Conservation (phyloP, 1,284 basidiomycete genomes). For the Athelia psychrophila region DNA sequence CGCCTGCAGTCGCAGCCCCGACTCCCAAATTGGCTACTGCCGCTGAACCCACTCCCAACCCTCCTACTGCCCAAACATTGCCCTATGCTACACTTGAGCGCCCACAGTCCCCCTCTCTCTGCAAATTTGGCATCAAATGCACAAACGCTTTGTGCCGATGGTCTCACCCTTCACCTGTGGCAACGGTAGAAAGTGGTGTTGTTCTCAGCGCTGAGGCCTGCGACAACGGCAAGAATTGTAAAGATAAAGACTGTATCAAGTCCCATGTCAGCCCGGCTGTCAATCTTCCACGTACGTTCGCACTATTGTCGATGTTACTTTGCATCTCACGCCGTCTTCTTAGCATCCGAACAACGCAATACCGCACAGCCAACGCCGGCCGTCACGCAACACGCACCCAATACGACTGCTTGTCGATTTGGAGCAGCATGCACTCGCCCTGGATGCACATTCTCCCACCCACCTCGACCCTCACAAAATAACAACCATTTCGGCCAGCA, state of each 20-base stretch:
- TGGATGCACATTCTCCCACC: slow-evolving; percentile 69
- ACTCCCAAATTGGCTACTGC: slow-evolving; percentile 29
- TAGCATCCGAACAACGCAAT: slow-evolving; percentile 42
- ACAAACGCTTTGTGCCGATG: slow-evolving; percentile 84
- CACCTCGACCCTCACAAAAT: slow-evolving; percentile 40
- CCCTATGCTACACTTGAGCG: slow-evolving; percentile 40
- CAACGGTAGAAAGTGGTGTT: slow-evolving; percentile 88
- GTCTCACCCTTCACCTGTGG: slow-evolving; percentile 90
- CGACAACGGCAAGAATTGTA: slow-evolving; percentile 81
- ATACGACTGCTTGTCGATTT: slow-evolving; percentile 64
- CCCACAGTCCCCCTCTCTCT: slow-evolving; percentile 81
- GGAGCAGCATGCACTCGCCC: slow-evolving; percentile 73
- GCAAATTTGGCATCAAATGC: slow-evolving; percentile 89
- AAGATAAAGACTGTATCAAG: slow-evolving; percentile 88
- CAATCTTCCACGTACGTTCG: slow-evolving; percentile 51
- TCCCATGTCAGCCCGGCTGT: slow-evolving; percentile 85
- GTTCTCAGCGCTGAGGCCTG: slow-evolving; percentile 90
- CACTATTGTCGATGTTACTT: slow-evolving; percentile 6
- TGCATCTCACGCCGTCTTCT: not conserved
- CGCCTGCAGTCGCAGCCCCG: slow-evolving; percentile 31
- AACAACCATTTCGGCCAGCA: slow-evolving; percentile 38
- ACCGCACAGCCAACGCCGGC: slow-evolving; percentile 21
- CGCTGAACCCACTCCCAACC: slow-evolving; percentile 25
- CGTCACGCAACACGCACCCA: slow-evolving; percentile 28
- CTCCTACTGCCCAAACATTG: slow-evolving; percentile 31